Evolutionary conservation across 2,329 filamentous ascomycete genomes (phyloP).

Genomic region (Grosmannia serpens): DNA sequence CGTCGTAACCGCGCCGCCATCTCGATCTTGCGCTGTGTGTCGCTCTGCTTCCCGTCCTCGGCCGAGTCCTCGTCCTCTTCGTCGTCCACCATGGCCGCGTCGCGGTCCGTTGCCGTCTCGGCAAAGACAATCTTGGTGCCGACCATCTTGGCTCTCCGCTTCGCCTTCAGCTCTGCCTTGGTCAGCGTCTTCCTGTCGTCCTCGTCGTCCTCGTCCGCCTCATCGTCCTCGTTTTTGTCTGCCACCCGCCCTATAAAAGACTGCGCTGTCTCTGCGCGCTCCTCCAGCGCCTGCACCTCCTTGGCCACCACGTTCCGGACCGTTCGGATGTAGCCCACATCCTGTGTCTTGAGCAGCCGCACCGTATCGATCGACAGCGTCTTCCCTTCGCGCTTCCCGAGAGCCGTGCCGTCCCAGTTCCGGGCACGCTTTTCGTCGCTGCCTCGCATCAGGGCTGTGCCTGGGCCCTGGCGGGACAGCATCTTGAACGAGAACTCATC

Average conservation of each 20-base stretch:
- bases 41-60: conserved; percentile 6
- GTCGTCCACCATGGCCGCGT: conserved; percentile 21
- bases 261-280: conserved; percentile 37
- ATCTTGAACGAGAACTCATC: conserved; percentile 66
- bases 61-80: conserved; percentile 17
- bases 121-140: conserved; percentile 42
- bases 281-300: conserved; percentile 43
- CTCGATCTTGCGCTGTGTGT: conserved; percentile 24
- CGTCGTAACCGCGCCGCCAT: conserved; percentile 34
- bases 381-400: conserved; percentile 46
- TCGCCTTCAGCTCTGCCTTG: conserved; percentile 11
- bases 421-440: conserved; percentile 26
- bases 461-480: conserved; percentile 46
- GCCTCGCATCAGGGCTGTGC: conserved; percentile 29
- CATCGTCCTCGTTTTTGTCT: conserved; percentile 20
- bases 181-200: conserved; percentile 15
- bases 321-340: conserved; percentile 52
- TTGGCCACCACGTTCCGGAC: conserved; percentile 48
- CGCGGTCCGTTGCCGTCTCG: conserved; percentile 26
- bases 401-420: conserved; percentile 42
- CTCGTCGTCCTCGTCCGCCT: conserved; percentile 21
- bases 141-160: conserved; percentile 2
- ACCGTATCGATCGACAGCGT: conserved; percentile 45
- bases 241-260: conserved; percentile 19
- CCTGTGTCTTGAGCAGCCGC: conserved; percentile 57